These are phyloP conservation scores for Phytopythium litorale DNA, from an alignment of 352 stramenopile genomes.

Conservation along the genomic window DNA sequence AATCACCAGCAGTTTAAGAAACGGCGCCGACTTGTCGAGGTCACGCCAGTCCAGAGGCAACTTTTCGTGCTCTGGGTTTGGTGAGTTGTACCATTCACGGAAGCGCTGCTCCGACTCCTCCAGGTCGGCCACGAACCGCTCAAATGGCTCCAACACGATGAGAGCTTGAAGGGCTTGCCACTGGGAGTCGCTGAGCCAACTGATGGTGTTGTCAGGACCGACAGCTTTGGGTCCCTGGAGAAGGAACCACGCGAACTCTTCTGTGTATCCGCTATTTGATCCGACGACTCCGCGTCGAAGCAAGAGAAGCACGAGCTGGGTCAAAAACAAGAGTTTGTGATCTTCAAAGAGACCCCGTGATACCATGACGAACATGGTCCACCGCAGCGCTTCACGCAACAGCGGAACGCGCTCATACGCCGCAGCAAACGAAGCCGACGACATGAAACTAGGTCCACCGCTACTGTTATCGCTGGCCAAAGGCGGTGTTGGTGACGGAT, in stretches of 20 bases:
- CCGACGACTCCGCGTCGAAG: constrained; percentile 66
- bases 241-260: constrained; percentile 75
- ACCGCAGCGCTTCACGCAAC: constrained; percentile 75
- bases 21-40: constrained; percentile 86
- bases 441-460: constrained; percentile 10
- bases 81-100: constrained; percentile 90
- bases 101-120: constrained; percentile 90
- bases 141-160: constrained; percentile 77
- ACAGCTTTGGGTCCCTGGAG: constrained; percentile 68
- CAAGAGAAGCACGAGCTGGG: constrained; percentile 83
- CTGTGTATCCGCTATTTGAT: constrained; percentile 61
- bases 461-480: background rate
- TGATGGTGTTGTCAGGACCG: constrained; percentile 65
- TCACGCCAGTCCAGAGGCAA: constrained; percentile 91
- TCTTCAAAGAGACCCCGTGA: constrained; percentile 90
- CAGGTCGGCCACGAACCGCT: constrained; percentile 83
- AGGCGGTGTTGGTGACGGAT: background rate
- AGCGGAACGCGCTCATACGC: constrained; percentile 55
- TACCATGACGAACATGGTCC: constrained; percentile 89
- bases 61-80: constrained; percentile 85
- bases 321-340: constrained; percentile 89
- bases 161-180: constrained; percentile 83
- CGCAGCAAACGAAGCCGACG: constrained; percentile 23
- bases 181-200: constrained; percentile 82
- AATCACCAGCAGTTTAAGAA: constrained; percentile 94